A percentile compares a stretch with the other conserved stretches of the same genome.
Evolutionary conservation across 305 asterid species (phyloP).

Genomic region (Solanum hybrid): DNA sequence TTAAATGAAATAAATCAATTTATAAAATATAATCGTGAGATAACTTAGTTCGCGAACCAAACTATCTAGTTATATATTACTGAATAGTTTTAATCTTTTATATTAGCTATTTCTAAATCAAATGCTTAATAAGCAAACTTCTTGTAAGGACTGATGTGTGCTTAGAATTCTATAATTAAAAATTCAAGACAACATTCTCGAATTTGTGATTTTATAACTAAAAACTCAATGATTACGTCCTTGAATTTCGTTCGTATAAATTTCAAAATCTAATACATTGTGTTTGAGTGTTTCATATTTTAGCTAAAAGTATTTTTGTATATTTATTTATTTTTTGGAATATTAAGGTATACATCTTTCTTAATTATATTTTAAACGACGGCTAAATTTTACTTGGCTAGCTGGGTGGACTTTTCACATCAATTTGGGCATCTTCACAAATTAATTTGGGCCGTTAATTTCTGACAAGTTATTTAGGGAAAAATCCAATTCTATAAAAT

Average conservation of each 20-base stretch:
- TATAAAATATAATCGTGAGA: neutral
- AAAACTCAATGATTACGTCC: neutral
- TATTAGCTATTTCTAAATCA: neutral
- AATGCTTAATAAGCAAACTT: too few species aligned
- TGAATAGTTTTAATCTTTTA: too few species aligned
- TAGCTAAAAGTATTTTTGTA: too few species aligned
- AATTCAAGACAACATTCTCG: fast-evolving
- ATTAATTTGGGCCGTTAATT: neutral
- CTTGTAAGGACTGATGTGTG: neutral
- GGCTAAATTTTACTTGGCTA: neutral
- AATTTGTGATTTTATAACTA: neutral
- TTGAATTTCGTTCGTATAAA: too few species aligned
- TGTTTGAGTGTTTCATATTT: neutral
- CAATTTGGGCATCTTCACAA: neutral
- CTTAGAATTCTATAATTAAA: fast-evolving
- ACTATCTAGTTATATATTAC: too few species aligned
- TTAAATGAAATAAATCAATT: too few species aligned
- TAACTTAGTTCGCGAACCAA: neutral
- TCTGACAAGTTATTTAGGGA: neutral
- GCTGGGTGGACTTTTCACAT: neutral
- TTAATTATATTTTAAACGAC: neutral
- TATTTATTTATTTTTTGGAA: neutral
- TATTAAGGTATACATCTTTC: too few species aligned
- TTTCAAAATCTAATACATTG: neutral
- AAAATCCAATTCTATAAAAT: neutral